Percentiles rank a stretch among this genome's conserved stretches.
phyloP scores from a whole-genome alignment of 768 basidiomycete species.

The Gelatoporia subvermispora region DNA sequence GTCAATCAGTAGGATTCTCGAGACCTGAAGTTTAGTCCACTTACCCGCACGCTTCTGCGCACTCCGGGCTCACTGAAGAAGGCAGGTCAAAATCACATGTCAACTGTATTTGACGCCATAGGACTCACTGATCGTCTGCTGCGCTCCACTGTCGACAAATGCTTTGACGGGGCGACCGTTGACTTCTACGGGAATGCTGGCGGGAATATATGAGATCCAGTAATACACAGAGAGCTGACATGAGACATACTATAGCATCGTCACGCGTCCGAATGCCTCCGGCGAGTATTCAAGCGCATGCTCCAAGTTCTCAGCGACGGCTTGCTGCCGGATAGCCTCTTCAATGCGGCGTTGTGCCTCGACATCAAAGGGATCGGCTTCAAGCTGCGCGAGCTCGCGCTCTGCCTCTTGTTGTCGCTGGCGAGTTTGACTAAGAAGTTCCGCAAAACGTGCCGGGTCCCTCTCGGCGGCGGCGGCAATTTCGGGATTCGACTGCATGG shows the following conservation, averaged over 20 bases:
- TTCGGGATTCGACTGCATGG: slow-evolving; percentile 70
- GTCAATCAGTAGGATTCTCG: neutral
- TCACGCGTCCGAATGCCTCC: slow-evolving; percentile 89
- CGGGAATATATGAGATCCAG: too few relatives aligned
- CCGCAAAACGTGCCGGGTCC: slow-evolving; percentile 70
- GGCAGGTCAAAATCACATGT: neutral
- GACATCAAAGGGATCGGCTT: slow-evolving; percentile 86
- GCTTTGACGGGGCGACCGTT: slow-evolving; percentile 89
- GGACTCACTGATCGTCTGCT: slow-evolving; percentile 87
- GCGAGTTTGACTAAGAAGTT: slow-evolving; percentile 60
- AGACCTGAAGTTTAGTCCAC: slow-evolving; percentile 16
- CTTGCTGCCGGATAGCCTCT: slow-evolving; percentile 86
- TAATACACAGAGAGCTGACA: slow-evolving; percentile 2
- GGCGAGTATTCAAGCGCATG: slow-evolving; percentile 93
- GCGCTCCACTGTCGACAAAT: slow-evolving; percentile 97
- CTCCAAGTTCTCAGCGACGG: slow-evolving; percentile 86
- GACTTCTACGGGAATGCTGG: slow-evolving; percentile 85
- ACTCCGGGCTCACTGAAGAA: slow-evolving; percentile 78
- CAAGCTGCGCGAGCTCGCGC: slow-evolving; percentile 61
- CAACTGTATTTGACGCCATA: neutral
- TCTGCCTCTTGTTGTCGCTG: slow-evolving; percentile 52
- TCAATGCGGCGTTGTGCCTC: slow-evolving; percentile 93
- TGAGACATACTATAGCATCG: slow-evolving; percentile 87
- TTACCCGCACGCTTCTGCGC: slow-evolving; percentile 87
- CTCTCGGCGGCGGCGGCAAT: slow-evolving; percentile 65